A percentile compares a stretch with the other conserved stretches of the same genome.
Conservation (phyloP, 805 yeast genomes). For the Tetrapisispora arboricola region DNA sequence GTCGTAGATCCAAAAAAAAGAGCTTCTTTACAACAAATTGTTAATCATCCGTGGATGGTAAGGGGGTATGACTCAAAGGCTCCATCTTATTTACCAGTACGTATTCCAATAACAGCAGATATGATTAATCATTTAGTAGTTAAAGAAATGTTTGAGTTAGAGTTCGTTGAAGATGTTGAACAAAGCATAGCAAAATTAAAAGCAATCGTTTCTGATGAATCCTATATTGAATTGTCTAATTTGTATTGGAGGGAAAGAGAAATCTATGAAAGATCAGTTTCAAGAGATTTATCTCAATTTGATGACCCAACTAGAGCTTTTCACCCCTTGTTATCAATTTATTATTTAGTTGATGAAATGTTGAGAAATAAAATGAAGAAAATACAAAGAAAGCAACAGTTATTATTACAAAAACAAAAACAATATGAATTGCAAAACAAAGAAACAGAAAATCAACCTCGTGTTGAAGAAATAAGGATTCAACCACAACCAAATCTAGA, state of each 20-base stretch:
- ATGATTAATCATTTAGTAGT: slow-evolving; percentile 45
- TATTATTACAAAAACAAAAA: slow-evolving; percentile 15
- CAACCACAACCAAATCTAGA: not conserved
- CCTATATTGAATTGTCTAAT: slow-evolving; percentile 35
- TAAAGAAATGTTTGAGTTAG: slow-evolving; percentile 65
- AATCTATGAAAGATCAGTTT: slow-evolving; percentile 2
- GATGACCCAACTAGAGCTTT: slow-evolving; percentile 77
- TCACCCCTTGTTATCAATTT: slow-evolving; percentile 83
- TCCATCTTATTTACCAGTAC: slow-evolving; percentile 60
- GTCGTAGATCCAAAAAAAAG: slow-evolving; percentile 82
- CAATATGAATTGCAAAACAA: slow-evolving; percentile 4
- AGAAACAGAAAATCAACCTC: not conserved
- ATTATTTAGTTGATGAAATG: slow-evolving; percentile 81
- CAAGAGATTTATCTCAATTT: slow-evolving; percentile 6
- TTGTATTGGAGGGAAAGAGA: slow-evolving; percentile 22
- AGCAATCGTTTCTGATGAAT: slow-evolving; percentile 48
- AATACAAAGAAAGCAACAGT: slow-evolving; percentile 20
- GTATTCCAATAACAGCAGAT: slow-evolving; percentile 51
- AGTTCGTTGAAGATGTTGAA: slow-evolving; percentile 58
- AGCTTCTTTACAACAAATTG: slow-evolving; percentile 67
- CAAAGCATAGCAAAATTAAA: slow-evolving; percentile 47
- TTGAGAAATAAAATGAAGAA: slow-evolving; percentile 55
- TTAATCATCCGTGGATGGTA: slow-evolving; percentile 90
- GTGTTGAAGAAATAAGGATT: not conserved
- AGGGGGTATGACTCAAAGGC: slow-evolving; percentile 74